Conservation (phyloP, 2,329 filamentous ascomycete genomes). For the Microcera coccophila region DNA sequence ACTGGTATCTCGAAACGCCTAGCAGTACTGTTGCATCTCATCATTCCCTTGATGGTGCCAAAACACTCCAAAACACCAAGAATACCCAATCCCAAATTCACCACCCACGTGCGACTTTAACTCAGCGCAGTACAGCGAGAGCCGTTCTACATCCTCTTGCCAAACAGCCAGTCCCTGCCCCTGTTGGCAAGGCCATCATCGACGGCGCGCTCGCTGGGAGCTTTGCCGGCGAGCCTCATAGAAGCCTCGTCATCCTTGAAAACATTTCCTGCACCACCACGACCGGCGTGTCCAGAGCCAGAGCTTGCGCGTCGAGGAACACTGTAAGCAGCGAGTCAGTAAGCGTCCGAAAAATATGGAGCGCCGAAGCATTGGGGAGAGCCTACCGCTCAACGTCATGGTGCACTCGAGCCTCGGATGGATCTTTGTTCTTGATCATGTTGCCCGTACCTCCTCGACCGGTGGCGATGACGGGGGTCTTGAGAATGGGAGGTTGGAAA, state of each 20-base stretch:
- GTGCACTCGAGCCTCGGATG: slow-evolving; percentile 67
- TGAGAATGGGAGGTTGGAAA: slow-evolving; percentile 78
- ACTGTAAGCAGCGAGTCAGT: slow-evolving; percentile 30
- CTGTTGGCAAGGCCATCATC: slow-evolving; percentile 37
- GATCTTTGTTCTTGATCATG: slow-evolving; percentile 73
- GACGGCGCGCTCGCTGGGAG: slow-evolving; percentile 32
- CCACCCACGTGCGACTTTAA: background rate
- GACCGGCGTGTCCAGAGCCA: slow-evolving; percentile 63
- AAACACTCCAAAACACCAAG: background rate
- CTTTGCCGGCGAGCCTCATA: slow-evolving; percentile 25
- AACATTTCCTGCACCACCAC: slow-evolving; percentile 72
- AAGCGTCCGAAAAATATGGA: background rate
- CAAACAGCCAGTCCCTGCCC: slow-evolving; percentile 48
- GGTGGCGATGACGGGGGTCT: slow-evolving; percentile 79
- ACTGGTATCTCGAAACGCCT: slow-evolving; percentile 22
- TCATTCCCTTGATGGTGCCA: slow-evolving; percentile 2
- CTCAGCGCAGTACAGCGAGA: background rate
- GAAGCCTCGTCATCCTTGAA: slow-evolving; percentile 45
- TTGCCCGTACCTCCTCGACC: slow-evolving; percentile 86
- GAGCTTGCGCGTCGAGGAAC: slow-evolving; percentile 53
- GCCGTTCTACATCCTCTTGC: slow-evolving; percentile 41
- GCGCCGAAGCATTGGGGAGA: slow-evolving; percentile 24
- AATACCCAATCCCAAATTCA: background rate
- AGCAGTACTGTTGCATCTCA: slow-evolving; percentile 10
- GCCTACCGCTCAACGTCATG: slow-evolving; percentile 77